Conservation (phyloP, 2,329 filamentous ascomycete genomes). For the Penicillium sp. region DNA sequence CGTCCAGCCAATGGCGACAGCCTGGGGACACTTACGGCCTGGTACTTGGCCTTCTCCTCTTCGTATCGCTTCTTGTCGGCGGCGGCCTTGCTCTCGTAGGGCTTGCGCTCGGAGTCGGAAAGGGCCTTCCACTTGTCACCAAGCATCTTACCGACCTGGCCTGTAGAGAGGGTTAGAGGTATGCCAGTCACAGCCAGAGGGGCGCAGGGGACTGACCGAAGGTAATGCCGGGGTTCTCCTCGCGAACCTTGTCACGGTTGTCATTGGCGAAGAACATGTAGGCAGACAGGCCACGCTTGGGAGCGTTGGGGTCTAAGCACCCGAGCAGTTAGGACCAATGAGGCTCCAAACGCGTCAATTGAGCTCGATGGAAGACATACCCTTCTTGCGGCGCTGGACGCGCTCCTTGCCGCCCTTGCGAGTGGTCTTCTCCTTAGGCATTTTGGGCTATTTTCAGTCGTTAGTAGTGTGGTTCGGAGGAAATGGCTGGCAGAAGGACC, state of each 20-base stretch:
- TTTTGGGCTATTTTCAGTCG: too few species aligned
- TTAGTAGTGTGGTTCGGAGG: too few species aligned
- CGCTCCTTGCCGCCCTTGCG: conserved; percentile 59
- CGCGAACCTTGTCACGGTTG: conserved; percentile 95
- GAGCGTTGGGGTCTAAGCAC: conserved; percentile 81
- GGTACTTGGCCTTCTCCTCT: conserved; percentile 93
- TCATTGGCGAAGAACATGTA: conserved; percentile 99
- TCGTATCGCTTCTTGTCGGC: conserved; percentile 99
- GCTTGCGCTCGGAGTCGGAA: conserved; percentile 84
- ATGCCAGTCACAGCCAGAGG: background rate
- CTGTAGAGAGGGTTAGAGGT: conserved; percentile 43
- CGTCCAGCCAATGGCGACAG: background rate
- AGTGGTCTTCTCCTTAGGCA: conserved; percentile 67
- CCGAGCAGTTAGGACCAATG: conserved; percentile 1
- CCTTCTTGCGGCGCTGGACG: conserved; percentile 69
- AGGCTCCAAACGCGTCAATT: conserved; percentile 14
- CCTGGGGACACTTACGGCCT: conserved; percentile 57
- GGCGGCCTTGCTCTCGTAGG: conserved; percentile 95
- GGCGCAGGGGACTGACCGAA: conserved; percentile 63
- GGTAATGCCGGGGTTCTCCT: conserved; percentile 95
- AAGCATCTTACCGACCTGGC: conserved; percentile 95
- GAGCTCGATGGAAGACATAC: conserved; percentile 42
- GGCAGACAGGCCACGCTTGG: conserved; percentile 97
- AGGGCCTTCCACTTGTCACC: conserved; percentile 99
- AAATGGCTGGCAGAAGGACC: conserved; percentile 8